Evolutionary conservation across 257 asterid species (phyloP), one percentile per base, ranked within the genome.

Genomic region (Penstemon barbatus): DNA sequence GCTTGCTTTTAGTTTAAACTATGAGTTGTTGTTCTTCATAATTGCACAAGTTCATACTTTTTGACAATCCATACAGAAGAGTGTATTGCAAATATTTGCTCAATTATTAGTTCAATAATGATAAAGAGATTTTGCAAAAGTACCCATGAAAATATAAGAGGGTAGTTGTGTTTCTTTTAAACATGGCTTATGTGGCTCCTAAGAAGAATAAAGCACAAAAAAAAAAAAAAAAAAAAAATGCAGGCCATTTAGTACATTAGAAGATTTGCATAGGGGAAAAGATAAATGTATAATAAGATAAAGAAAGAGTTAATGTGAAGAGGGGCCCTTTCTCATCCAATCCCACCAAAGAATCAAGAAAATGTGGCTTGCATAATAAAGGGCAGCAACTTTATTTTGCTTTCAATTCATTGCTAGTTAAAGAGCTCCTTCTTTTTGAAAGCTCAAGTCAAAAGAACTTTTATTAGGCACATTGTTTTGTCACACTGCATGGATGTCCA

Each of bases 361-460:
- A 81, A 41, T 68, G 79, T 79, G 80, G 73, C 68, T 49, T 25
- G 70, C 70, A 68, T 40, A 75, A 59, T 44, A 80, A 80, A 85
- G 85, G 39, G 74, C 65, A 52, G 36, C 76, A 69, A 61, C 91
- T 85, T 85, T 85, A 73, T 68, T 69, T 81, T 74, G 33, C 71
- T 75, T 81, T 78, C 67, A 18, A 40, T 70, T 79, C 81, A 56
- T 71, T 79, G 43, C 48, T 61, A 39, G 61, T 60, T 49, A 48
- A 66, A 66, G 71, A 46, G 60, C n/a, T 44, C 33, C 33, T 25
- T 25, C 71, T 66, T 68, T 74, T 74, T 46, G 75, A 46, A 56
- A 53, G 68, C 73, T 68, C 45, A 83, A 81, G 86, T 83, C 88
- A 82, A 85, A 75, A 70, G 38, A 77, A 40, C 79, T 72, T 77